phyloP scores from a whole-genome alignment of 2,329 filamentous ascomycete genomes.

The Neonectria ditissima region DNA sequence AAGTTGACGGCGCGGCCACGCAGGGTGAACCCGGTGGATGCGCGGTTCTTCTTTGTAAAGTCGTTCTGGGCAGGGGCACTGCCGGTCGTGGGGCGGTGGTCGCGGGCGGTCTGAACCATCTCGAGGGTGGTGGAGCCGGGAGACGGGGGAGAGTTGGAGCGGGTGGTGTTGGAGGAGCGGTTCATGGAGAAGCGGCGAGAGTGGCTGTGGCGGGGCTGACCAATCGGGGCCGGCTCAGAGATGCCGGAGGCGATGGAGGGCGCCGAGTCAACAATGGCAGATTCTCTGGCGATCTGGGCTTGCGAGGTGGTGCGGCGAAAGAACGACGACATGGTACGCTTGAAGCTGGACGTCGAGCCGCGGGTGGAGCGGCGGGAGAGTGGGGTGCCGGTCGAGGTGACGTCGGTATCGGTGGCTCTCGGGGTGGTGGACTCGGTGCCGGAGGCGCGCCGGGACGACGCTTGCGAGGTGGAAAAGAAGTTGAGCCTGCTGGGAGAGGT shows the following conservation, averaged over 20 bases:
- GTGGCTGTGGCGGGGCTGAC: slow-evolving; percentile 42
- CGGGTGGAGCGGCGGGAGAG: slow-evolving; percentile 57
- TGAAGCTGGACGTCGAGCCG: slow-evolving; percentile 58
- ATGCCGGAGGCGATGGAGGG: slow-evolving; percentile 42
- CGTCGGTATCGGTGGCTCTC: slow-evolving; percentile 41
- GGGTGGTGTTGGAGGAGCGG: slow-evolving; percentile 59
- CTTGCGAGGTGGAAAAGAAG: slow-evolving; percentile 30
- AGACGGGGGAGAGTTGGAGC: slow-evolving; percentile 64
- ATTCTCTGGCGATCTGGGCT: slow-evolving; percentile 44
- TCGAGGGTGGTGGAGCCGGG: slow-evolving; percentile 60
- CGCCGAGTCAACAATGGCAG: slow-evolving; percentile 40
- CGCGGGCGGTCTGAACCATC: slow-evolving; percentile 50
- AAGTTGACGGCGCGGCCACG: slow-evolving; percentile 64
- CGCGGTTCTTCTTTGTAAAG: slow-evolving; percentile 63
- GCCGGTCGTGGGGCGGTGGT: slow-evolving; percentile 39
- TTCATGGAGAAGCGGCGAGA: slow-evolving; percentile 61
- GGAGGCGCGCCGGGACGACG: slow-evolving; percentile 35
- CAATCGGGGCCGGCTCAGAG: slow-evolving; percentile 45
- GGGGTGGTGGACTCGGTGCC: slow-evolving; percentile 39
- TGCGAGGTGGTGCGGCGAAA: slow-evolving; percentile 58
- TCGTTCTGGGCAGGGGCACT: slow-evolving; percentile 58
- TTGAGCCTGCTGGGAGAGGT: slow-evolving; percentile 26
- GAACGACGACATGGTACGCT: slow-evolving; percentile 63
- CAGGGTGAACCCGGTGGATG: slow-evolving; percentile 63
- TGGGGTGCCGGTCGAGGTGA: slow-evolving; percentile 41